Evolutionary conservation across 257 asterid genomes (phyloP).

Genomic region (Fraxinus excelsior): DNA sequence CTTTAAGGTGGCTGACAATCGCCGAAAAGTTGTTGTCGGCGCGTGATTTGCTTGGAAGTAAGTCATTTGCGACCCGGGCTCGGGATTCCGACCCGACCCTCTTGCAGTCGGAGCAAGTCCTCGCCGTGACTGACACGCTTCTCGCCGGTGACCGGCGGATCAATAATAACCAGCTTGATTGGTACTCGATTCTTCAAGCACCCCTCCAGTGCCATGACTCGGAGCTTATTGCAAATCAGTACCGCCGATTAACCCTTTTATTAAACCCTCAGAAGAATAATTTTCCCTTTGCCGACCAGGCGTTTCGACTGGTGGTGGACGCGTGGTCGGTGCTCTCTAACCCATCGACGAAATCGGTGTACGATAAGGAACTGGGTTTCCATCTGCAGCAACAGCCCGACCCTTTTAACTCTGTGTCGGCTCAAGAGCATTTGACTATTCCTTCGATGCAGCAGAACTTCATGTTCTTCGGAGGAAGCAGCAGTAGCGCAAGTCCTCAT

Average conservation of each 20-base stretch:
- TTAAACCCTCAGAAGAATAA: conserved; percentile 75
- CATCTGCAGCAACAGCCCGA: conserved; percentile 39
- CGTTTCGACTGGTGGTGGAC: conserved; percentile 68
- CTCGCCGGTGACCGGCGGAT: conserved; percentile 78
- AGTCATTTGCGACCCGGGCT: conserved; percentile 87
- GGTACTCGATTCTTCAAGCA: conserved; percentile 74
- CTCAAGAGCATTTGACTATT: conserved; percentile 19
- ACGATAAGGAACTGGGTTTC: conserved; percentile 68
- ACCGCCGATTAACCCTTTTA: conserved; percentile 56
- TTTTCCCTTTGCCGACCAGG: conserved; percentile 76
- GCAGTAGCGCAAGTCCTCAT: conserved; percentile 33
- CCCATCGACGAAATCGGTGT: conserved; percentile 57
- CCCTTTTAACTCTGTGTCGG: conserved; percentile 40
- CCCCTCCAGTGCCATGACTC: conserved; percentile 63
- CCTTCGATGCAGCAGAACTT: conserved; percentile 50
- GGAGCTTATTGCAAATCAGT: conserved; percentile 65
- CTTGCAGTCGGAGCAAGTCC: conserved; percentile 73
- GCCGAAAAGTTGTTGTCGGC: conserved; percentile 82
- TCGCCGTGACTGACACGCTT: conserved; percentile 84
- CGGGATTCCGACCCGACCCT: conserved; percentile 87
- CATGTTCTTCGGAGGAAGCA: conserved; percentile 47
- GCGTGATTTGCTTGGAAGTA: conserved; percentile 85
- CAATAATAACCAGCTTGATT: conserved; percentile 67
- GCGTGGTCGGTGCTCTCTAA: conserved; percentile 87
- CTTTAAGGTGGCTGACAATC: conserved; percentile 77